These are phyloP conservation scores for Cyclotella kingstonii DNA, from an alignment of 108 stramenopile species.

Conservation along the genomic window DNA sequence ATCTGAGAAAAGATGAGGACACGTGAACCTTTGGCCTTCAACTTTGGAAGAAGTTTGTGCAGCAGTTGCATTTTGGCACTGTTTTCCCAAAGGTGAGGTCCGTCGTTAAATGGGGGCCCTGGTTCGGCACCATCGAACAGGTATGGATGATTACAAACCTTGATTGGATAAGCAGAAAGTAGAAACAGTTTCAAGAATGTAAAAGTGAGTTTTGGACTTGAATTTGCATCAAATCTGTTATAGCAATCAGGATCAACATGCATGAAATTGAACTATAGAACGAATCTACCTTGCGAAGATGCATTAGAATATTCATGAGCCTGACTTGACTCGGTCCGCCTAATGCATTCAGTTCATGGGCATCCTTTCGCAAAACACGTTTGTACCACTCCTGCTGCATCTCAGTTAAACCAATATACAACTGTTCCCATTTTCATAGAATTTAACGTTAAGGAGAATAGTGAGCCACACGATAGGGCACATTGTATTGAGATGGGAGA, in stretches of 20 bases:
- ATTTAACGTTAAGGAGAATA: conserved; percentile 48
- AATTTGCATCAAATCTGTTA: no score
- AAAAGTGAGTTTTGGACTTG: no score
- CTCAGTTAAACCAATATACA: conserved; percentile 84
- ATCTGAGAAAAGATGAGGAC: conserved; percentile 98
- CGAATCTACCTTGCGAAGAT: conserved; percentile 81
- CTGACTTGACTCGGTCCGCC: conserved; percentile 92
- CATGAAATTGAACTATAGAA: neutral
- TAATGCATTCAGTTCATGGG: conserved; percentile 86
- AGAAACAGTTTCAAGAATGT: neutral
- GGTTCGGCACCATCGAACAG: conserved; percentile 97
- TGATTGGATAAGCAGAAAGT: neutral
- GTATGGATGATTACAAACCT: conserved; percentile 98
- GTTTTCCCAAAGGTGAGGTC: conserved; percentile 98
- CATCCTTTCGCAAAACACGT: conserved; percentile 88
- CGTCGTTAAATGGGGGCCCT: conserved; percentile 96
- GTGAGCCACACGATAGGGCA: no score
- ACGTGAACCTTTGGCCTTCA: conserved; percentile 86
- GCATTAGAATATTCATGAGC: conserved; percentile 97
- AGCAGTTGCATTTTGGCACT: conserved; percentile 90
- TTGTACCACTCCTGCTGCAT: conserved; percentile 98
- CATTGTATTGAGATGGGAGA: no score
- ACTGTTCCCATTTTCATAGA: neutral
- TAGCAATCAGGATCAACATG: no score
- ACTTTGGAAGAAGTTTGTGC: conserved; percentile 93